These are phyloP conservation scores for Fistulifera pelliculosa DNA, from an alignment of 108 stramenopile genomes.

Conservation along the genomic window DNA sequence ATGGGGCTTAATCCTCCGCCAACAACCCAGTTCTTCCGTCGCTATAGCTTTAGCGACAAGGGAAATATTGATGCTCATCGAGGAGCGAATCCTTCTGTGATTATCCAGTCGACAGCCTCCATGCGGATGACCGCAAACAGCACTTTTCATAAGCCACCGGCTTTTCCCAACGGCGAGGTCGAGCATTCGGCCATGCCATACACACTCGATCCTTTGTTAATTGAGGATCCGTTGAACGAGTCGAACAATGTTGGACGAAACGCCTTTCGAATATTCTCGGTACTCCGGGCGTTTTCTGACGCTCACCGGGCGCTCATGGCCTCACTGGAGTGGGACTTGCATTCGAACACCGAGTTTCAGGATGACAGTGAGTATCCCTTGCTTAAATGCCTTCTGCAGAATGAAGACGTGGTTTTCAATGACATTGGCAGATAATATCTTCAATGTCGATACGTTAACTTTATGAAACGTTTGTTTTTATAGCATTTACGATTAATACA, in stretches of 20 bases:
- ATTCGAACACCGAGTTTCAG: constrained; percentile 35
- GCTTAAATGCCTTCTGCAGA: constrained; percentile 73
- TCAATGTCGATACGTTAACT: no score
- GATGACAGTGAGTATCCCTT: constrained; percentile 61
- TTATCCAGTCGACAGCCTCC: no score
- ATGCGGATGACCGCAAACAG: no score
- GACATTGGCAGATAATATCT: no score
- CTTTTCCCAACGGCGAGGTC: neutral
- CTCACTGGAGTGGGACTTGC: constrained; percentile 74
- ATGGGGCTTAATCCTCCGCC: neutral
- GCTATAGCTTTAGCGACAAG: constrained; percentile 37
- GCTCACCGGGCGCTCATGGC: constrained; percentile 77
- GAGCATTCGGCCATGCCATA: constrained; percentile 24
- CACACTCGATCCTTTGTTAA: constrained; percentile 88
- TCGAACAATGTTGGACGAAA: constrained; percentile 92
- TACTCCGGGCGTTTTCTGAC: constrained; percentile 80
- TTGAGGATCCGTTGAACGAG: constrained; percentile 84
- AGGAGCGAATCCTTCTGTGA: neutral
- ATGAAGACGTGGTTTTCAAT: constrained; percentile 65
- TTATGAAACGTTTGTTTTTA: no score
- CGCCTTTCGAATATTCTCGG: constrained; percentile 86
- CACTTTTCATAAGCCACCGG: neutral
- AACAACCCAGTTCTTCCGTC: constrained; percentile 21
- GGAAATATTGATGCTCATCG: constrained; percentile 24
- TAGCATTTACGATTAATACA: no score